phyloP scores from a whole-genome alignment of 352 stramenopile species.

The Phytopythium oedochilum region DNA sequence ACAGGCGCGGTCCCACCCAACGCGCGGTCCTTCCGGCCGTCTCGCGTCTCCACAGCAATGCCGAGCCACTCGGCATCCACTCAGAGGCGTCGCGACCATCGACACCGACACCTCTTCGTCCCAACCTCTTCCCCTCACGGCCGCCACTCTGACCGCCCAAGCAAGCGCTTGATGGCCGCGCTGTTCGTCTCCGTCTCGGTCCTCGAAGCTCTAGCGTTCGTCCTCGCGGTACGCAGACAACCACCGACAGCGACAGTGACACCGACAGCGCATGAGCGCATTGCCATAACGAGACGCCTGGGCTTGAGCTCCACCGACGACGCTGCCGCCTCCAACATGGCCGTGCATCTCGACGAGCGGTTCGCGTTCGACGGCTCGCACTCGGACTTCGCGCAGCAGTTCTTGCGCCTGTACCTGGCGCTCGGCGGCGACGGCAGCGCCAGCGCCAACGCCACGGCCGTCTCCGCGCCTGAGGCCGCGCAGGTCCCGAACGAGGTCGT shows the following conservation, averaged over 20 bases:
- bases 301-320: background rate
- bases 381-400: constrained; percentile 52
- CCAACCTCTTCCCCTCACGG: too few species aligned
- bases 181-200: background rate
- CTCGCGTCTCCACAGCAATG: background rate
- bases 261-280: too few species aligned
- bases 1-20: background rate
- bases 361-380: constrained; percentile 41
- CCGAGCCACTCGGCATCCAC: background rate
- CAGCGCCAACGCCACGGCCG: background rate
- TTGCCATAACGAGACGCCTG: too few species aligned
- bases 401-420: constrained; percentile 36
- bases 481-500: constrained; percentile 15
- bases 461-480: background rate
- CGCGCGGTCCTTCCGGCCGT: too few species aligned
- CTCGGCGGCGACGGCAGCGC: constrained; percentile 10
- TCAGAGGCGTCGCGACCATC: background rate
- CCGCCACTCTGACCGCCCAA: background rate
- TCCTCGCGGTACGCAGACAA: too few species aligned
- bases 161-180: background rate
- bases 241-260: too few species aligned
- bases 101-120: background rate
- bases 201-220: background rate
- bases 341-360: constrained; percentile 28
- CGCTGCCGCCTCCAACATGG: too few species aligned